A percentile compares a stretch with the other conserved stretches of the same genome.
These are phyloP conservation scores for Colletotrichum sp. DNA, from an alignment of 2,329 filamentous ascomycete genomes.

Conservation along the genomic window DNA sequence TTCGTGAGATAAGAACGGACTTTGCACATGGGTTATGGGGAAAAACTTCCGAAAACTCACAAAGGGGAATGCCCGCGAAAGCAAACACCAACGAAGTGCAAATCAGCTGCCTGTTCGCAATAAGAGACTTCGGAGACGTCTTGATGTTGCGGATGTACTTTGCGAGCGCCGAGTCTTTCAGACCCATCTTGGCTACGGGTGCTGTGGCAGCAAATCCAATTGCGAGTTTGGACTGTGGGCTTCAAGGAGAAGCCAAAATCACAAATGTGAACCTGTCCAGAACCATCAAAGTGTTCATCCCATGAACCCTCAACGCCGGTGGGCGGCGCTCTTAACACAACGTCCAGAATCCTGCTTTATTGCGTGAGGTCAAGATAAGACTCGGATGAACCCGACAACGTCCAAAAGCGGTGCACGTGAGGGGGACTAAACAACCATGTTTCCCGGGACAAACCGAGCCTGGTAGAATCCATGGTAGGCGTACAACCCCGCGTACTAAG, in stretches of 20 bases:
- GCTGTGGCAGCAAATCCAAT: neutral
- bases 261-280: too few relatives aligned
- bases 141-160: neutral
- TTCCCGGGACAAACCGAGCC: neutral
- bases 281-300: neutral
- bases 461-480: neutral
- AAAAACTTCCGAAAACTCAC: neutral
- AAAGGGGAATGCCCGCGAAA: neutral
- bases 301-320: neutral
- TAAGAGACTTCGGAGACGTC: neutral
- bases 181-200: neutral
- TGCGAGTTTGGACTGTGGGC: too few relatives aligned
- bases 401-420: neutral
- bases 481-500: too few relatives aligned
- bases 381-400: neutral
- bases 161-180: neutral
- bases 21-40: fast-evolving
- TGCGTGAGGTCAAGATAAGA: neutral
- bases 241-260: too few relatives aligned
- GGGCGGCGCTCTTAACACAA: neutral
- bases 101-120: neutral
- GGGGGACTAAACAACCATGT: neutral
- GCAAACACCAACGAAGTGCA: neutral
- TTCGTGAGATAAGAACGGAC: too few relatives aligned
- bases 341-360: fast-evolving